phyloP scores from a whole-genome alignment of 768 basidiomycete genomes.

The Tricholoma hemisulphureum region DNA sequence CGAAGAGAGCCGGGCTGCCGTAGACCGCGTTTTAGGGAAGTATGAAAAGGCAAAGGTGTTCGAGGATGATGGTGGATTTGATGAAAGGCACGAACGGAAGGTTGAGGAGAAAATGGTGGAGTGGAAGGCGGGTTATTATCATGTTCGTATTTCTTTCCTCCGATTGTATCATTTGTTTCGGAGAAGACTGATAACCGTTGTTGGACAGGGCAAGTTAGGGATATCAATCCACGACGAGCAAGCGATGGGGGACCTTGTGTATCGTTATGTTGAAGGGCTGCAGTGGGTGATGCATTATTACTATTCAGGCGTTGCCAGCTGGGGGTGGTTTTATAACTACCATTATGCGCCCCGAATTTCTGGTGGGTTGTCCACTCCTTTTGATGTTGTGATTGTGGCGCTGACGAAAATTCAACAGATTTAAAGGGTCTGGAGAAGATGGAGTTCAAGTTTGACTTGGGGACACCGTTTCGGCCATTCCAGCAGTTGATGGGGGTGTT shows the following conservation, averaged over 20 bases:
- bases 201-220: constrained; percentile 75
- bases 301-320: constrained; percentile 94
- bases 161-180: background rate
- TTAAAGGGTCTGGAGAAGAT: constrained; percentile 74
- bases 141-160: constrained; percentile 47
- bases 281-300: constrained; percentile 99
- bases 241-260: constrained; percentile 68
- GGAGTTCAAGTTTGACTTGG: constrained; percentile 84
- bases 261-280: constrained; percentile 86
- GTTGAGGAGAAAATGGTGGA: constrained; percentile 83
- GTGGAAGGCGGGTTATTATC: constrained; percentile 91
- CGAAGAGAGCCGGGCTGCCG: constrained; percentile 67
- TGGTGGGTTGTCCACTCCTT: constrained; percentile 46
- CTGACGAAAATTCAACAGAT: constrained; percentile 28
- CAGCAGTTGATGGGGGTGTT: constrained; percentile 98
- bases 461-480: constrained; percentile 87
- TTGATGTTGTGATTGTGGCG: constrained; percentile 1
- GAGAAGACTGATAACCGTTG: background rate
- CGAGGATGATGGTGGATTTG: constrained; percentile 74
- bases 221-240: constrained; percentile 71
- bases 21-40: constrained; percentile 81
- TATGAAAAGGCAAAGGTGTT: constrained; percentile 82
- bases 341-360: constrained; percentile 97
- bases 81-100: constrained; percentile 71
- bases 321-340: constrained; percentile 99